phyloP scores from a whole-genome alignment of 2,329 filamentous ascomycete genomes.

The Zymoseptoria pseudotritici region DNA sequence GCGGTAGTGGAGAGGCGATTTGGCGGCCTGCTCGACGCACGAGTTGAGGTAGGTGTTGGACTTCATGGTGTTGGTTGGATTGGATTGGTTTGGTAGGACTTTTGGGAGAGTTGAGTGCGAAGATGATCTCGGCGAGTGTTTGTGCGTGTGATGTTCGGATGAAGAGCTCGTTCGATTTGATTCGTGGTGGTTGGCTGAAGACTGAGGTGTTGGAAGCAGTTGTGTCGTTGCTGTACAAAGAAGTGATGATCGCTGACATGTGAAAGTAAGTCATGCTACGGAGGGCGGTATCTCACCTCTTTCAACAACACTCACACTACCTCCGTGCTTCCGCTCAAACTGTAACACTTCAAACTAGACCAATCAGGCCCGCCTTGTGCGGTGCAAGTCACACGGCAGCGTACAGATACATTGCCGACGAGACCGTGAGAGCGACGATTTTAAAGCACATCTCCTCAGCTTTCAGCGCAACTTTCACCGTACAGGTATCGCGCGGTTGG shows the following conservation, averaged over 20 bases:
- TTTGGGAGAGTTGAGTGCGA: not conserved
- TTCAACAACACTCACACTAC: not conserved
- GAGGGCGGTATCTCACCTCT: not conserved
- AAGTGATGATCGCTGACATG: not conserved
- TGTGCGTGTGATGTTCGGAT: not conserved
- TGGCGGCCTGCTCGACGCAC: constrained; percentile 46
- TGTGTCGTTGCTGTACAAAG: not conserved
- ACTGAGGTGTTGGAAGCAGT: no score
- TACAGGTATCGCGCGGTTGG: no score
- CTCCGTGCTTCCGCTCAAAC: no score
- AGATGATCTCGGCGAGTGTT: not conserved
- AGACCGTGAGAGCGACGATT: no score
- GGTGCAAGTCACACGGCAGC: no score
- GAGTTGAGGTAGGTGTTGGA: constrained; percentile 44
- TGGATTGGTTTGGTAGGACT: constrained; percentile 1
- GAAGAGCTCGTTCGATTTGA: not conserved
- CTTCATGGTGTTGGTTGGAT: constrained; percentile 32
- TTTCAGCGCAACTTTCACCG: no score
- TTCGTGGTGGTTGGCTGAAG: no score
- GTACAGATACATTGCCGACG: no score
- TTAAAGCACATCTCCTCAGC: no score
- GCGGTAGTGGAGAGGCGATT: constrained; percentile 40
- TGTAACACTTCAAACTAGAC: no score
- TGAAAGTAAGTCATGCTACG: not conserved
- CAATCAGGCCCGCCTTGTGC: no score